A percentile compares a stretch with the other conserved stretches of the same genome.
Conservation (phyloP, 805 yeast species). For the Ogataea siamensis region DNA sequence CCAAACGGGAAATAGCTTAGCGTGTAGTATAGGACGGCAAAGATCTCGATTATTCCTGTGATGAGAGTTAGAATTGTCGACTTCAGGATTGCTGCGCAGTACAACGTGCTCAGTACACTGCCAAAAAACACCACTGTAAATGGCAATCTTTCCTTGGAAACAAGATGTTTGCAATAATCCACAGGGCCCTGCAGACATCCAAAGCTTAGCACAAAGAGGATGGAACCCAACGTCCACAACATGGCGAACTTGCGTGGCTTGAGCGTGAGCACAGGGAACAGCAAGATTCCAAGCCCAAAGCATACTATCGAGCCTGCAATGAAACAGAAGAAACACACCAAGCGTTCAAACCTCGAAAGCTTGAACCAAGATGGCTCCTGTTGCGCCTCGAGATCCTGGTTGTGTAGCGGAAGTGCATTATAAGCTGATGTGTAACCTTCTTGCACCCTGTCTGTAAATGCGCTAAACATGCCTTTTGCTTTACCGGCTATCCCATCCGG, state of each 20-base stretch:
- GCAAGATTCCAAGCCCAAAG: slow-evolving; percentile 74
- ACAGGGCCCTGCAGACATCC: slow-evolving; percentile 91
- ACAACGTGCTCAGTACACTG: slow-evolving; percentile 75
- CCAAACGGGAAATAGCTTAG: slow-evolving; percentile 96
- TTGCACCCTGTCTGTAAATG: slow-evolving; percentile 24
- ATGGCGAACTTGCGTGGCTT: slow-evolving; percentile 90
- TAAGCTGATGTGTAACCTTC: slow-evolving; percentile 52
- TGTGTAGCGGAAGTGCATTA: slow-evolving; percentile 61
- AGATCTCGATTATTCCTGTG: slow-evolving; percentile 70
- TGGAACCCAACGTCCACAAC: slow-evolving; percentile 87
- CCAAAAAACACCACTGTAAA: slow-evolving; percentile 79
- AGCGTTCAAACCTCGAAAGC: slow-evolving; percentile 73
- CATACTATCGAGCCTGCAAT: slow-evolving; percentile 76
- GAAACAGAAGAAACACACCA: slow-evolving; percentile 74
- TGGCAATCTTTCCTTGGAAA: slow-evolving; percentile 72
- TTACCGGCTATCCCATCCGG: slow-evolving; percentile 18
- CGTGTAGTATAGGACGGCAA: slow-evolving; percentile 88
- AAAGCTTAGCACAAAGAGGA: slow-evolving; percentile 83
- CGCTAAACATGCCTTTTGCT: slow-evolving; percentile 22
- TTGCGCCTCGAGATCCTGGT: slow-evolving; percentile 43
- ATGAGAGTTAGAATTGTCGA: slow-evolving; percentile 74
- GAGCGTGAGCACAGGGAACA: slow-evolving; percentile 85
- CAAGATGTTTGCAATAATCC: slow-evolving; percentile 70
- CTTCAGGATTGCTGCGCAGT: slow-evolving; percentile 68
- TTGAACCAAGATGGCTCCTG: slow-evolving; percentile 78